Base-by-base conservation (phyloP, 805 yeast genomes). In the Starmera caribaea region DNA sequence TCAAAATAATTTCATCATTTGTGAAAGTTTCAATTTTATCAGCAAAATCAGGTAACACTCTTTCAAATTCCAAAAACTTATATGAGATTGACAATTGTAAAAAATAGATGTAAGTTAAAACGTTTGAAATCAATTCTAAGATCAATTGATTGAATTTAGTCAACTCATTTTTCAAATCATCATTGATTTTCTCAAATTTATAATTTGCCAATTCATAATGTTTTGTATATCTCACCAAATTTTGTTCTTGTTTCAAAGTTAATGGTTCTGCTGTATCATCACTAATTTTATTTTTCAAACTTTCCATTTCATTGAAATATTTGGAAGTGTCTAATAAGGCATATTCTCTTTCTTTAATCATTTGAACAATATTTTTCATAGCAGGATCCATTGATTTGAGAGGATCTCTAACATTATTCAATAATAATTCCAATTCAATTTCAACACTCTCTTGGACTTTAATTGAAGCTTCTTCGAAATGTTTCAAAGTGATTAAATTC, bases 121-220 rank as follows among this genome's bases (percentile, higher is more conserved):
- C 36, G 3, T 29, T 36, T 17, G 53, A 49, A 32, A 66, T 48
- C 17, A 68, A 49, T 12, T 47, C 36, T 4, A 55, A 42, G 0
- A 67, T 53, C 10, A 68, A 50, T 7, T 54, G 41, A 40, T 68
- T 59, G 36, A 73, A 68, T 3, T 43, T 37, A 0, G 81, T 79
- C 1, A 77, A 48, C 33, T 75, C 81, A 27, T 41, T 42, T 41
- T 72, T 71, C 43, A 76, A 56, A 3, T 46, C 38, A 5, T 49
- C 44, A 48, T 74, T 71, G 30, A 63, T 44, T 10, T 43, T 36
- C 2, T 66, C 65, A 46, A 66, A 73, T 37, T 49, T 66, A 50
- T 42, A 58, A 41, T 45, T 61, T 44, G 47, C 58, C 39, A 50
- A 52, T 43, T 51, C 61, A 26, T 55, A 34, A 38, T 53, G 54